Evolutionary conservation across 345 rosid species (phyloP).

Genomic region (Lumnitzera littorea): DNA sequence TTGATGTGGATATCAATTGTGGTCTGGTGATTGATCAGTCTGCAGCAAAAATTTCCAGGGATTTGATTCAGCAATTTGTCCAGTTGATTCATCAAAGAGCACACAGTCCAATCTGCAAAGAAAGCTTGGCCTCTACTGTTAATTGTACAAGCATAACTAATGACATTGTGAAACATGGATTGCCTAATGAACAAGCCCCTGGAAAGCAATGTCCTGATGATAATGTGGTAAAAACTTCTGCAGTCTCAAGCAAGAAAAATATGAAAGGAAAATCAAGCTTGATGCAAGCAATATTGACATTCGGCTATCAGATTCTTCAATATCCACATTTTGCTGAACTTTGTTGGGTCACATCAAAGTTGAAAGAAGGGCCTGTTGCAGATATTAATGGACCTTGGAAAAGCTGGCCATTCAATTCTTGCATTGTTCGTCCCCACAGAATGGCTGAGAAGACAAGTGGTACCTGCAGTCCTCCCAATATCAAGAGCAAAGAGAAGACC

Average conservation of each 20-base stretch:
- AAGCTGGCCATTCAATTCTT: constrained; percentile 96
- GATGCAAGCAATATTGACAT: constrained; percentile 58
- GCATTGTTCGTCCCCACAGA: constrained; percentile 61
- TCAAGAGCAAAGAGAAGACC: constrained; percentile 52
- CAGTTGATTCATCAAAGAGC: constrained; percentile 57
- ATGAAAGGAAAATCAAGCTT: constrained; percentile 67
- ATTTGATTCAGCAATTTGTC: constrained; percentile 52
- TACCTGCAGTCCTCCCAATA: constrained; percentile 38
- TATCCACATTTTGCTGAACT: constrained; percentile 98
- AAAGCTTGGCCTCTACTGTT: constrained; percentile 17
- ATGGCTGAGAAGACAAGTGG: constrained; percentile 32
- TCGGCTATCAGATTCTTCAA: constrained; percentile 81
- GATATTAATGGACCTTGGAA: constrained; percentile 81
- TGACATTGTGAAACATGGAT: constrained; percentile 13
- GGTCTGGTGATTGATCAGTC: constrained; percentile 53
- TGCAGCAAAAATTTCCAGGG: constrained; percentile 58
- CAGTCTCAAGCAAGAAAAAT: constrained; percentile 35
- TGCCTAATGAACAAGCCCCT: constrained; percentile 20
- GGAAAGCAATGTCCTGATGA: constrained; percentile 25
- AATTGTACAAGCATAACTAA: constrained; percentile 16
- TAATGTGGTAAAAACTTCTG: constrained; percentile 26
- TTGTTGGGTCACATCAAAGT: constrained; percentile 93
- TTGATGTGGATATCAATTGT: constrained; percentile 42
- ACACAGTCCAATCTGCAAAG: constrained; percentile 26
- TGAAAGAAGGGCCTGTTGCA: constrained; percentile 83